Conservation (phyloP, 1,284 basidiomycete species). For the Irpex lacteus region DNA sequence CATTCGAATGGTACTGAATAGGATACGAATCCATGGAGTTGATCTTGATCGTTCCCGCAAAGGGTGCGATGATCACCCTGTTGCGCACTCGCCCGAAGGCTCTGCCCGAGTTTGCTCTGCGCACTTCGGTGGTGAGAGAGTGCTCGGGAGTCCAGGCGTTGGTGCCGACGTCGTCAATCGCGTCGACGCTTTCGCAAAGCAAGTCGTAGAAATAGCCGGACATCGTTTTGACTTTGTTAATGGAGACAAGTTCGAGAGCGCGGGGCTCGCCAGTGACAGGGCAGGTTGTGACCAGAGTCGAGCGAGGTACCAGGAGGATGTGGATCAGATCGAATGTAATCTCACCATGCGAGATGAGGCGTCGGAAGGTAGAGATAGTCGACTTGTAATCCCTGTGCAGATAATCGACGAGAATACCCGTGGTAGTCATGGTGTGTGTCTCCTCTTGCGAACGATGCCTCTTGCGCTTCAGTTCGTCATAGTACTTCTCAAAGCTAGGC, state of each 20-base stretch:
- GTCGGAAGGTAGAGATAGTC: constrained; percentile 42
- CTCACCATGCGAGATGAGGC: constrained; percentile 47
- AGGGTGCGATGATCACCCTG: constrained; percentile 35
- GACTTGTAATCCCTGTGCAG: constrained; percentile 45
- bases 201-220: constrained; percentile 37
- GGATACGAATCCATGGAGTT: constrained; percentile 48
- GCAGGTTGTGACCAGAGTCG: constrained; percentile 45
- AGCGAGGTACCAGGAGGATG: constrained; percentile 48
- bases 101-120: constrained; percentile 13
- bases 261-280: constrained; percentile 47
- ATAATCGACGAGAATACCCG: constrained; percentile 44
- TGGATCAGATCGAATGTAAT: constrained; percentile 55
- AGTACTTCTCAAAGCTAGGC: constrained; percentile 41
- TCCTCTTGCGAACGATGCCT: constrained; percentile 34
- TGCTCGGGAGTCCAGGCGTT: constrained; percentile 8
- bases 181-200: constrained; percentile 45
- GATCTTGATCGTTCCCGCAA: constrained; percentile 50
- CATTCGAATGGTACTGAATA: constrained; percentile 43
- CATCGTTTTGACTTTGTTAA: constrained; percentile 27
- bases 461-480: constrained; percentile 35
- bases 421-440: constrained; percentile 35
- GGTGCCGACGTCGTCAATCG: constrained; percentile 31
- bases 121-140: constrained; percentile 12
- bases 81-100: constrained; percentile 39
- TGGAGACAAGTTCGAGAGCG: constrained; percentile 40